A percentile compares a stretch with the other conserved stretches of the same genome.
These are phyloP conservation scores for Monascus purpureus DNA, from an alignment of 495 filamentous ascomycete species.

Conservation along the genomic window DNA sequence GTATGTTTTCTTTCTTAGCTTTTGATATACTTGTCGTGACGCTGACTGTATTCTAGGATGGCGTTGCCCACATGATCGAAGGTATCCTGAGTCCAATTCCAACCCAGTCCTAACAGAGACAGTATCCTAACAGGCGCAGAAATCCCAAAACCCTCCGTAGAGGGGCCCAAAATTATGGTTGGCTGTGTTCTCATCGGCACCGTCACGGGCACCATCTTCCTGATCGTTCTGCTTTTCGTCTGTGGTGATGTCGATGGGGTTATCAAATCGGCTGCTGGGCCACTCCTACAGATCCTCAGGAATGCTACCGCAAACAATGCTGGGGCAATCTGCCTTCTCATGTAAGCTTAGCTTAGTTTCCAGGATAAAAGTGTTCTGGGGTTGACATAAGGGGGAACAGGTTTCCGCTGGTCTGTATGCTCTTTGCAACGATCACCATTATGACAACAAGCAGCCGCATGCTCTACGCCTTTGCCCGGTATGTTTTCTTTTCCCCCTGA, in stretches of 20 bases:
- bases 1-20: slow-evolving; percentile 13
- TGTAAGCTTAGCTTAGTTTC: no score
- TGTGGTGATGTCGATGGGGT: slow-evolving; percentile 42
- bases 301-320: slow-evolving; percentile 52
- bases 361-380: no score
- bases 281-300: slow-evolving; percentile 56
- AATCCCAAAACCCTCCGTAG: slow-evolving; percentile 52
- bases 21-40: not conserved
- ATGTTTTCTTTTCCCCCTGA: not conserved
- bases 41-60: slow-evolving; percentile 24
- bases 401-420: slow-evolving; percentile 55
- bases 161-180: slow-evolving; percentile 62
- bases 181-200: slow-evolving; percentile 54
- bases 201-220: slow-evolving; percentile 54
- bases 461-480: slow-evolving; percentile 59
- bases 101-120: not conserved
- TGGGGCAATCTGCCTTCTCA: slow-evolving; percentile 52
- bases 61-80: slow-evolving; percentile 40
- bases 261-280: slow-evolving; percentile 46
- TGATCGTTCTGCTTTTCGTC: slow-evolving; percentile 52
- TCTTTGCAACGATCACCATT: slow-evolving; percentile 57
- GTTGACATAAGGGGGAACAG: no score
- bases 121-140: slow-evolving; percentile 25
- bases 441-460: slow-evolving; percentile 69
- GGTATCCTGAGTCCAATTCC: slow-evolving; percentile 8